Evolutionary conservation across 495 filamentous ascomycete genomes (phyloP), one percentile per base, ranked within the genome.

Genomic region (Tuber calosporum): DNA sequence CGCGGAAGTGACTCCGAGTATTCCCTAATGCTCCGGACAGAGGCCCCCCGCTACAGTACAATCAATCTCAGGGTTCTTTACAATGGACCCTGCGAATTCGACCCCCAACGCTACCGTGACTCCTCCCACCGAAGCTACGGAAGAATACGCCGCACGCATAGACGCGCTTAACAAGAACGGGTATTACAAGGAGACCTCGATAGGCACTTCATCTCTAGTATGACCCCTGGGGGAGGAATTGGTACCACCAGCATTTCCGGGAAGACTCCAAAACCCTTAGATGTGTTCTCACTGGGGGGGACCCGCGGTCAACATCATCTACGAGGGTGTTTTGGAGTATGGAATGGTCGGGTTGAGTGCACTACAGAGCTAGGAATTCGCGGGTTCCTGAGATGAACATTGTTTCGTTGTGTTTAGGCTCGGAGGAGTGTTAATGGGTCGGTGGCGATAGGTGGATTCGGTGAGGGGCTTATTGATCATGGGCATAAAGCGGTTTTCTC

Each of bases 391-490:
- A 79, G 58, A 79, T 74, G 79, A 74, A 81, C 72, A 58, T 80
- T 66, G 69, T 81, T 48, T 69, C 76, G n/a, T 43, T 81, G 30
- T 70, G 74, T 53, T 62, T 79, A 20, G 75, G 79, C 26, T 75
- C 71, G 39, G 69, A 17, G 37, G 66, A n/a, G 43, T 30, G 41
- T 72, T 39, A 36, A 74, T 39, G 79, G 80, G 2, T 76, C 76
- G 11, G 79, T 79, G n/a, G 79, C 79, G 22, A 75, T 81, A 62
- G 80, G 80, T 37, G 79, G 79, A 30, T 79, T 81, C n/a, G 79
- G 79, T 38, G 38, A 72, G 40, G 79, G 72, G n/a, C 69, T 81
- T 17, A 77, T 81, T 58, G 74, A 81, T 37, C 69, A 74, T 58
- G 38, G 30, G 0, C 71, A 81, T 40, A 75, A 78, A 26, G 43